A percentile compares a stretch with the other conserved stretches of the same genome.
phyloP scores from a whole-genome alignment of 2,329 filamentous ascomycete genomes.

The Talaromyces piceae region DNA sequence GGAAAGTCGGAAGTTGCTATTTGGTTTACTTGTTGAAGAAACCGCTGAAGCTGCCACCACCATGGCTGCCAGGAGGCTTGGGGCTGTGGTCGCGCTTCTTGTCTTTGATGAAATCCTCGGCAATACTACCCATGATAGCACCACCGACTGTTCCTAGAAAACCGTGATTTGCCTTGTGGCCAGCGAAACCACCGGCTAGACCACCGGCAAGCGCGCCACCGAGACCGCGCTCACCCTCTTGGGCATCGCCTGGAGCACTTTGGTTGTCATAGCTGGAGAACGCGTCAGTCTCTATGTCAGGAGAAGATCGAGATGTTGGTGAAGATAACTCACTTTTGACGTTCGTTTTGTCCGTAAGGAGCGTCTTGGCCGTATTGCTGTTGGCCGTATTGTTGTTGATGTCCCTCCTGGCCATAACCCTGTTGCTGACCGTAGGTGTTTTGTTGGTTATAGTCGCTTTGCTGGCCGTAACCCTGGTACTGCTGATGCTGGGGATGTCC shows the following conservation, averaged over 20 bases:
- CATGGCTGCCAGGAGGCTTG: constrained; percentile 16
- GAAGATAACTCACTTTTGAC: constrained; percentile 6
- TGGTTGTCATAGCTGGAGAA: constrained; percentile 11
- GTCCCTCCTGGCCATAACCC: constrained; percentile 17
- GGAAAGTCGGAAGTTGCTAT: not conserved
- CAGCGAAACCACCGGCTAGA: constrained; percentile 38
- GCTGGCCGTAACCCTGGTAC: constrained; percentile 12
- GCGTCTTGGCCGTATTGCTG: constrained; percentile 15
- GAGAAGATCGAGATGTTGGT: constrained; percentile 12
- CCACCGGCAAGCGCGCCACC: constrained; percentile 41
- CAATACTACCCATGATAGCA: constrained; percentile 39
- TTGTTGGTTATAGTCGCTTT: constrained; percentile 8
- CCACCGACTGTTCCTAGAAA: constrained; percentile 42
- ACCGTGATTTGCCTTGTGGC: constrained; percentile 42
- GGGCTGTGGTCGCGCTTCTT: constrained; percentile 25
- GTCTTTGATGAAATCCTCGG: constrained; percentile 41
- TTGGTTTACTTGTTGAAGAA: constrained; percentile 30
- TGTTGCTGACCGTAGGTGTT: constrained; percentile 9
- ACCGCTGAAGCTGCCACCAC: constrained; percentile 25
- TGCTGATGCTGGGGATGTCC: constrained; percentile 13
- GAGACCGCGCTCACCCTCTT: constrained; percentile 41
- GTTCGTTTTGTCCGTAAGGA: constrained; percentile 8
- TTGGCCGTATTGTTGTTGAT: constrained; percentile 11
- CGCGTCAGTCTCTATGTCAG: constrained; percentile 15
- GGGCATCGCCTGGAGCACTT: constrained; percentile 29